These are phyloP conservation scores for Dryas octopetala DNA, from an alignment of 306 rosid genomes.

Conservation along the genomic window DNA sequence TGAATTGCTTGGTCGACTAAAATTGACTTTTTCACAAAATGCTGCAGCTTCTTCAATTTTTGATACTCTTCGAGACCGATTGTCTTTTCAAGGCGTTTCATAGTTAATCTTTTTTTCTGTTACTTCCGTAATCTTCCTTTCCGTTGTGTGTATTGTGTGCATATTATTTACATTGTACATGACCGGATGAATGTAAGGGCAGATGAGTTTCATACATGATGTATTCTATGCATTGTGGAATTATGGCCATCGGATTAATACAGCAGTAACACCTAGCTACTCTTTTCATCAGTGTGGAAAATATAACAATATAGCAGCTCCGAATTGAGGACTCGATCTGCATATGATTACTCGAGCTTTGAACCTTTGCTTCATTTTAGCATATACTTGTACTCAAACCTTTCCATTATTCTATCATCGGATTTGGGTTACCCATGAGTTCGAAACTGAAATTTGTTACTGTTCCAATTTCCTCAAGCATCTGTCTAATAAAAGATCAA, in stretches of 20 bases:
- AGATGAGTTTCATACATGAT: background rate
- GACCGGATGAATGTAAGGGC: constrained; percentile 27
- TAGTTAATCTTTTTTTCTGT: constrained; percentile 21
- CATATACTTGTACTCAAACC: too few relatives aligned
- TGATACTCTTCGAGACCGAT: constrained; percentile 82
- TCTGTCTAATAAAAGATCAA: too few relatives aligned
- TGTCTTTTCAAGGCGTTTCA: constrained; percentile 75
- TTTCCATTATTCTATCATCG: too few relatives aligned
- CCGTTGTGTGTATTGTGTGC: constrained; percentile 28
- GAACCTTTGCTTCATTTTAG: too few relatives aligned
- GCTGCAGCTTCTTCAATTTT: constrained; percentile 79
- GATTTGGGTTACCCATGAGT: too few relatives aligned
- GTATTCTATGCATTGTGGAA: background rate
- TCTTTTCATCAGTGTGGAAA: too few relatives aligned
- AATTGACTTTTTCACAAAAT: constrained; percentile 75
- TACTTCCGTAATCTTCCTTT: background rate
- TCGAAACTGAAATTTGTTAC: too few relatives aligned
- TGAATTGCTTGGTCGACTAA: constrained; percentile 88
- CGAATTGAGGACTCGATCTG: too few relatives aligned
- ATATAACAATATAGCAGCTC: too few relatives aligned
- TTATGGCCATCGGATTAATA: background rate
- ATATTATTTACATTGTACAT: constrained; percentile 34
- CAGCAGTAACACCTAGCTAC: too few relatives aligned
- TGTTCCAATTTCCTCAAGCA: too few relatives aligned
- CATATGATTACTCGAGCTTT: too few relatives aligned